Percentiles rank a stretch among this genome's conserved stretches.
Evolutionary conservation across 345 rosid species (phyloP).

Genomic region (Gossypium turneri): DNA sequence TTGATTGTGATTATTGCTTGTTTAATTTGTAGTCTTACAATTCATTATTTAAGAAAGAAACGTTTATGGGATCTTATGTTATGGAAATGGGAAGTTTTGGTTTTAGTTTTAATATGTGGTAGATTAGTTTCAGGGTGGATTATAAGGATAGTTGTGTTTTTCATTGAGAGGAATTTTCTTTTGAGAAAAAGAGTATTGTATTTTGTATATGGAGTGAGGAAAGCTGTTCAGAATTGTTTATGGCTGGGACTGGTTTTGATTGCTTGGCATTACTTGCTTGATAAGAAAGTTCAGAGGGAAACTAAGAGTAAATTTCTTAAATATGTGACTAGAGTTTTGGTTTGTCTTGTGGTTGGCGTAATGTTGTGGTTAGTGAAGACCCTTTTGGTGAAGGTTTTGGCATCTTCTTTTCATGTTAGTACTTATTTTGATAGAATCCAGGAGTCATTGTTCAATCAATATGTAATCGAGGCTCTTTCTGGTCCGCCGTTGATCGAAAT

Average conservation of each 20-base stretch:
- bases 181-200: constrained; percentile 73
- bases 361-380: constrained; percentile 81
- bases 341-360: constrained; percentile 66
- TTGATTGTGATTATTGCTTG: constrained; percentile 54
- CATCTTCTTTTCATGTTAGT: constrained; percentile 85
- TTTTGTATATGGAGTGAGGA: constrained; percentile 78
- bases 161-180: constrained; percentile 71
- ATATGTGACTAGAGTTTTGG: constrained; percentile 56
- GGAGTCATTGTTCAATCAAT: constrained; percentile 77
- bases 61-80: constrained; percentile 47
- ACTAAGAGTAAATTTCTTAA: constrained; percentile 25
- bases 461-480: constrained; percentile 70
- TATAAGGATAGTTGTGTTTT: constrained; percentile 54
- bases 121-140: constrained; percentile 85
- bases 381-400: constrained; percentile 80
- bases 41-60: constrained; percentile 31
- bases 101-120: constrained; percentile 76
- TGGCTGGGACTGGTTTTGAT: constrained; percentile 82
- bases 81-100: constrained; percentile 91
- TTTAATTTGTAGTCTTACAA: constrained; percentile 48
- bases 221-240: constrained; percentile 78
- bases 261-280: constrained; percentile 77
- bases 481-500: constrained; percentile 69
- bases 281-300: constrained; percentile 56
- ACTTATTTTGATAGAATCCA: constrained; percentile 90